A percentile compares a stretch with the other conserved stretches of the same genome.
Conservation (phyloP, 108 stramenopile species). For the Cyclotella baltica region DNA sequence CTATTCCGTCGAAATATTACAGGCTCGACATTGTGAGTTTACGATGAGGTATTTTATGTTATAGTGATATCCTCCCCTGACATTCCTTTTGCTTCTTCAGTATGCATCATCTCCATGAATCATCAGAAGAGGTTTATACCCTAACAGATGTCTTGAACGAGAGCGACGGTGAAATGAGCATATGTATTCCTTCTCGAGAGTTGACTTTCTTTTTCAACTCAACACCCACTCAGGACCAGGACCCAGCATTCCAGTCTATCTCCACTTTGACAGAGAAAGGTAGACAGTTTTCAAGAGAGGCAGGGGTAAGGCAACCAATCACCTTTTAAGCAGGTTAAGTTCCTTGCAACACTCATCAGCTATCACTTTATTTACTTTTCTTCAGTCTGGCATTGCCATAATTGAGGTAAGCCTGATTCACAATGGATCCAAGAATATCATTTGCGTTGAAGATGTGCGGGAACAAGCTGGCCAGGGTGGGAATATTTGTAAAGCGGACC, state of each 20-base stretch:
- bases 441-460: slow-evolving; percentile 15
- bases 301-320: slow-evolving; percentile 31
- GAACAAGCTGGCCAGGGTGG: not conserved
- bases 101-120: slow-evolving; percentile 66
- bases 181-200: slow-evolving; percentile 33
- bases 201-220: slow-evolving; percentile 52
- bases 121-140: slow-evolving; percentile 16
- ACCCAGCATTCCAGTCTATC: slow-evolving; percentile 69
- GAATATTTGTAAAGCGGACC: slow-evolving; percentile 12
- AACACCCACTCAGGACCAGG: slow-evolving; percentile 42
- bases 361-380: not conserved
- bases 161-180: slow-evolving; percentile 15
- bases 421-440: slow-evolving; percentile 15
- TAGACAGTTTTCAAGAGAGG: slow-evolving; percentile 56
- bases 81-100: too few species aligned
- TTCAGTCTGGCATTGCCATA: slow-evolving; percentile 65
- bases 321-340: too few species aligned
- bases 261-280: slow-evolving; percentile 79
- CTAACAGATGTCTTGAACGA: slow-evolving; percentile 15
- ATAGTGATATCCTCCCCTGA: slow-evolving; percentile 26
- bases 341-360: not conserved
- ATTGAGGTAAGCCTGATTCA: slow-evolving; percentile 61
- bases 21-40: slow-evolving; percentile 13
- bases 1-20: slow-evolving; percentile 65
- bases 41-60: not conserved